Percentiles rank a stretch among this genome's conserved stretches.
phyloP scores from a whole-genome alignment of 129 eudicot genomes.

The Heracleum sosnowskyi region DNA sequence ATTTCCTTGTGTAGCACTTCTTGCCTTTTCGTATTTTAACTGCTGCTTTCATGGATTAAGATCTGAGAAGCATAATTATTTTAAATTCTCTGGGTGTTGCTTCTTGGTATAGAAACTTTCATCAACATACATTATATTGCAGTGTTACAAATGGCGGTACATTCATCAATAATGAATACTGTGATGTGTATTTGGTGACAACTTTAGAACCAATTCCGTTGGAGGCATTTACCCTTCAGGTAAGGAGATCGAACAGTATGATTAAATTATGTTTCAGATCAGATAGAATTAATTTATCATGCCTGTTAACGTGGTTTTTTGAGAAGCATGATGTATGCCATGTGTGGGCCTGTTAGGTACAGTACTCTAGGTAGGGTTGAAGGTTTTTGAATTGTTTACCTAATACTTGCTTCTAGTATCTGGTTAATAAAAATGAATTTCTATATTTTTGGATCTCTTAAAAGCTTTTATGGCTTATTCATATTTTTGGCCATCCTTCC shows the following conservation, averaged over 20 bases:
- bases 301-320: not conserved
- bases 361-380: not conserved
- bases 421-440: not conserved
- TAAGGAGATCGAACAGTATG: conserved; percentile 12
- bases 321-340: not conserved
- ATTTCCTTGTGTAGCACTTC: not conserved
- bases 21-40: not conserved
- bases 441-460: not conserved
- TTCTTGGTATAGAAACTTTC: not conserved
- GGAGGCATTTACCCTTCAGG: conserved; percentile 99
- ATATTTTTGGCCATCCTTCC: not conserved
- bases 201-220: conserved; percentile 76
- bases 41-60: not conserved
- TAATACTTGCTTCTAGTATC: not conserved
- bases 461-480: not conserved
- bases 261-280: not conserved
- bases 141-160: conserved; percentile 74
- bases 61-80: not conserved
- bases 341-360: not conserved
- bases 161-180: conserved; percentile 76
- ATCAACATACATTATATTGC: conserved; percentile 26
- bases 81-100: not conserved
- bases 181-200: conserved; percentile 91
- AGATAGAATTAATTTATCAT: not conserved
- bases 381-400: not conserved